Conservation (phyloP, 768 basidiomycete species). For the Stropharia rugosoannulata region DNA sequence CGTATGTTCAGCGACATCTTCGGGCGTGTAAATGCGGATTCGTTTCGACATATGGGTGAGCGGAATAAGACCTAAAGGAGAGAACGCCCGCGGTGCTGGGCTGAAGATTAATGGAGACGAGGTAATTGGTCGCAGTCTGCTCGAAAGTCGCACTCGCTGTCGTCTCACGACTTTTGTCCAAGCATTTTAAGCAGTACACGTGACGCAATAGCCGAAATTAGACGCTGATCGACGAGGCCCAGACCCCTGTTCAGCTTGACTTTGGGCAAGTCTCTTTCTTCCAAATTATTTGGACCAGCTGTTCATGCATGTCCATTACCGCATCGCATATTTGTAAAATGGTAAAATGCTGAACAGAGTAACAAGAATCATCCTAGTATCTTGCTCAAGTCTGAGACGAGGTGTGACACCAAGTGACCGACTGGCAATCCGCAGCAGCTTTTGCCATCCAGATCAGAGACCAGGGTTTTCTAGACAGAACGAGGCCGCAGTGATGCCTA, state of each 20-base stretch:
- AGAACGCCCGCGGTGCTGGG: not conserved
- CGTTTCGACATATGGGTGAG: constrained; percentile 55
- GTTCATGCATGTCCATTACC: too few relatives aligned
- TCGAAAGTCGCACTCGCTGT: not conserved
- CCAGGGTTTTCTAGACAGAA: too few relatives aligned
- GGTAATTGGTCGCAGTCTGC: not conserved
- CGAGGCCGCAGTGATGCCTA: too few relatives aligned
- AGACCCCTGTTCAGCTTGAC: not conserved
- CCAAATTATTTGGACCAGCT: too few relatives aligned
- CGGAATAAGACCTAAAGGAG: not conserved
- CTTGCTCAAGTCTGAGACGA: too few relatives aligned
- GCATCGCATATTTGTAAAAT: too few relatives aligned
- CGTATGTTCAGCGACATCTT: constrained; percentile 71
- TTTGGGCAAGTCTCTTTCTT: not conserved
- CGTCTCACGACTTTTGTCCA: constrained; percentile 23
- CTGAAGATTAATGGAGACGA: not conserved
- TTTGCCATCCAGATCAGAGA: too few relatives aligned
- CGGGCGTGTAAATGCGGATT: constrained; percentile 68
- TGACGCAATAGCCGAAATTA: not conserved
- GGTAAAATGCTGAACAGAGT: too few relatives aligned
- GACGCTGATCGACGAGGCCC: not conserved
- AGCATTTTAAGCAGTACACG: constrained; percentile 4
- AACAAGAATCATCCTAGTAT: too few relatives aligned
- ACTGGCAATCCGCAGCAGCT: too few relatives aligned
- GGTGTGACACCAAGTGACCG: too few relatives aligned